Evolutionary conservation across 208 protist species (phyloP), one percentile per base, ranked within the genome.

Genomic region (Trypanosoma theileri): DNA sequence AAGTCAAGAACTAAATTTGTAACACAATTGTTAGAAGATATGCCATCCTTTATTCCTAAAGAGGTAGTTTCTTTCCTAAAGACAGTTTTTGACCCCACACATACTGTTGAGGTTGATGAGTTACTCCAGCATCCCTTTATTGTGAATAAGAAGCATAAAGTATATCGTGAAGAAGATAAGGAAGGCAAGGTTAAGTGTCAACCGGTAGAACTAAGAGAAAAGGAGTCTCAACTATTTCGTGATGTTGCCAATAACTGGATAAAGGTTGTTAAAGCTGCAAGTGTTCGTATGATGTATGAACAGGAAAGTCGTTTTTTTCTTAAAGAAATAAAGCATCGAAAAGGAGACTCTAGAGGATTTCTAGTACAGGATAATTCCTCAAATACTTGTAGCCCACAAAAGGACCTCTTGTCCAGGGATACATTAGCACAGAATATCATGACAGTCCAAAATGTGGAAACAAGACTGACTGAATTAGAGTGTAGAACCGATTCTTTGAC

Each of bases 161-260:
- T 13, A 48, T 22, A 57, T 12, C 3, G 8, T 28, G 9, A 24
- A 16, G 21, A 17, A 13, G 50, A 54, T 31, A 31, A 10, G 4
- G 42, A 35, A n/a, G 21, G 21, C 11, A 55, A 28, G 48, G 1
- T 53, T 31, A 12, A 40, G 2, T 14, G 22, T 40, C 28, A n/a
- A 55, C n/a, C 31, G 11, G 19, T 75, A 19, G 12, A 55, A 28
- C 9, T 67, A 21, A 75, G 69, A 50, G 24, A 3, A 13, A 75
- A 61, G 24, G 69, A 75, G 19, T 1, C 69, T 22, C 50, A 69
- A 16, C 12, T 75, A 28, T 75, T 75, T 67, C 21, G 24, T 50
- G 59, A 75, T 12, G 35, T 62, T 40, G 31, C 61, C n/a, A 4
- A 59, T 44, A 61, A 59, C n/a, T 75, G 61, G 45, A 26, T 16